Base-by-base conservation (phyloP, 2,329 filamentous ascomycete species). In the Pseudopithomyces maydicus region DNA sequence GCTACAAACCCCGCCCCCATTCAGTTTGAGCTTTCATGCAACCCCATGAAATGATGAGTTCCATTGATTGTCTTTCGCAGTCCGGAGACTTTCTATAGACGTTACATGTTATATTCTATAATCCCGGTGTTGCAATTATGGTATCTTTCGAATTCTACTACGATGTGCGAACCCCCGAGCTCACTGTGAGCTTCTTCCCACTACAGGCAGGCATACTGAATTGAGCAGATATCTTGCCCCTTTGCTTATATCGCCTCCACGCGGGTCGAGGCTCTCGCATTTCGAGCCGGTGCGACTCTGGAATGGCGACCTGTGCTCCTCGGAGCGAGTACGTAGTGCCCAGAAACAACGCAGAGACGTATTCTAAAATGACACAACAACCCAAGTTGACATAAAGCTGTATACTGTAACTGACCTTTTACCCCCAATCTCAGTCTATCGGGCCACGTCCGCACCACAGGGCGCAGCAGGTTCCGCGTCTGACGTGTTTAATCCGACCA, bases 201-300 rank as follows among this genome's bases (percentile, higher is more conserved):
- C 38, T 7, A 15, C n/a, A 17, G 7, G 38, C 38, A 41, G 5
- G 12, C 38, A 41, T 19, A 12, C 47, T 53, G 46, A 55, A 35
- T 14, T 15, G 3, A 26, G 6, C 38, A 67, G 64, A 74, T 75
- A 26, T 74, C 72, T 8, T 75, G 73, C 44, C 72, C 73, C 6
- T 74, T 74, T 49, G 73, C 73, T n/a, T 75, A 75, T 61, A 75
- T 75, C 50, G 73, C 72, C 11, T 74, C 70, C 7, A 74, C 70
- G 1, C 69, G 71, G 23, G 58, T 75, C 4, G 55, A 66, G 54
- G 58, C 65, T 1, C 70, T 75, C 33, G 70, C 71, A 10, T 42
- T 58, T 14, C 71, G 71, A 12, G 71, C 71, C 11, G 52, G 57
- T 14, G 59, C 70, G 22, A 64, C 35, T 14, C 52, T 75, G 0